These are phyloP conservation scores for Ogataea pilisensis DNA, from an alignment of 805 yeast species.

Conservation along the genomic window DNA sequence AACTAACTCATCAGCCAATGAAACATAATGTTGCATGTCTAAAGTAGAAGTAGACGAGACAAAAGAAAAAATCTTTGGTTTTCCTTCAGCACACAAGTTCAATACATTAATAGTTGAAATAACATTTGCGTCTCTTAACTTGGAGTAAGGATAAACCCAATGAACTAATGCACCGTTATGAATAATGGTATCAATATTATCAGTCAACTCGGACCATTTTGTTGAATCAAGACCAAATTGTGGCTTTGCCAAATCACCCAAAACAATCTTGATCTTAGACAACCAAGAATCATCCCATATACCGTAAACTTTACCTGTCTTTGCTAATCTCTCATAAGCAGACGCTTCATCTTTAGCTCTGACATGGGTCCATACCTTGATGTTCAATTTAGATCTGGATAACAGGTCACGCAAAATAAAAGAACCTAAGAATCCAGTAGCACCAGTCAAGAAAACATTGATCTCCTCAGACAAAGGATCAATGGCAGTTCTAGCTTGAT, in stretches of 20 bases:
- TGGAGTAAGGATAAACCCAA: slow-evolving; percentile 95
- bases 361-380: slow-evolving; percentile 81
- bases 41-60: slow-evolving; percentile 94
- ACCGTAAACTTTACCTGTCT: slow-evolving; percentile 79
- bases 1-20: slow-evolving; percentile 66
- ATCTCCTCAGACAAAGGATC: slow-evolving; percentile 17
- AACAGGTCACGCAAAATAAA: slow-evolving; percentile 78
- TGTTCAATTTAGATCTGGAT: slow-evolving; percentile 42
- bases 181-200: slow-evolving; percentile 71
- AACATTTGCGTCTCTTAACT: slow-evolving; percentile 90
- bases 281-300: slow-evolving; percentile 65
- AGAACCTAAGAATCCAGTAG: slow-evolving; percentile 94
- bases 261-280: slow-evolving; percentile 58
- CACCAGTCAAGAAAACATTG: slow-evolving; percentile 84
- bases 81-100: slow-evolving; percentile 72
- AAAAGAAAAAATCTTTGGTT: slow-evolving; percentile 81
- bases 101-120: slow-evolving; percentile 80
- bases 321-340: slow-evolving; percentile 73
- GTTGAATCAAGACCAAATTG: slow-evolving; percentile 62
- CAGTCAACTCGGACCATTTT: slow-evolving; percentile 55
- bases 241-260: slow-evolving; percentile 76
- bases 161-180: slow-evolving; percentile 98
- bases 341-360: slow-evolving; percentile 68
- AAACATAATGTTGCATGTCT: slow-evolving; percentile 78
- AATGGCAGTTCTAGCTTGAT: slow-evolving; percentile 36